Base-by-base conservation (phyloP, 1,139 yeast species). In the Candida freyschussii region DNA sequence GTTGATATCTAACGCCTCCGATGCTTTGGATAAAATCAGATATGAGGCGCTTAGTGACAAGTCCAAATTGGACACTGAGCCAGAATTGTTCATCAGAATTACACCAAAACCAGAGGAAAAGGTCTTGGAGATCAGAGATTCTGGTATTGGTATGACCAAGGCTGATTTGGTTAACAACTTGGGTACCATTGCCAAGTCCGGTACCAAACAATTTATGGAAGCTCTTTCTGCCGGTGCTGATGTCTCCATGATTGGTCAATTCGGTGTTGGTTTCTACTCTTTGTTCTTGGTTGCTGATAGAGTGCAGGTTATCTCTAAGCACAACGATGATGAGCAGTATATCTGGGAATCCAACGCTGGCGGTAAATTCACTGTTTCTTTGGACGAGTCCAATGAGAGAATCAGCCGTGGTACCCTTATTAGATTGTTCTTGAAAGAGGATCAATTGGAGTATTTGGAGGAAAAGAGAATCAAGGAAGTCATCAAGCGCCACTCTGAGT, bases 201-300 rank as follows among this genome's bases (percentile, higher is more conserved):
- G 98, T 72, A 93, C 99, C 57, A 93, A 93, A 75, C 85, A 95
- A 52, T 93, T 93, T 66, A 91, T 93, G 98, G 98, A 93, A 72
- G 98, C 98, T 51, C 77, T 91, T 53, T 81, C 95, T 51, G 96
- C 96, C 50, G 99, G 99, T 72, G 98, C 98, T 48, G 99, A 93
- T 67, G 96, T 93, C 49, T 87, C 97, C 49, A 93, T 93, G 98
- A 93, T 93, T 72, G 99, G 99, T 77, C 98, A 93, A 72, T 93
- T 93, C 74, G 99, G 99, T 86, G 98, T 93, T 56, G 99, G 99
- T 78, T 93, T 93, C 91, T 93, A 93, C 83, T 91, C 99, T 39
- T 76, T 91, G 55, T 93, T 93, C 85, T 80, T 93, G 73, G 98
- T 93, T 60, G 98, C 98, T 59, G 99, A 93, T 72, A 87, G 80